phyloP scores from a whole-genome alignment of 495 filamentous ascomycete species.

The Talaromyces wortmannii region DNA sequence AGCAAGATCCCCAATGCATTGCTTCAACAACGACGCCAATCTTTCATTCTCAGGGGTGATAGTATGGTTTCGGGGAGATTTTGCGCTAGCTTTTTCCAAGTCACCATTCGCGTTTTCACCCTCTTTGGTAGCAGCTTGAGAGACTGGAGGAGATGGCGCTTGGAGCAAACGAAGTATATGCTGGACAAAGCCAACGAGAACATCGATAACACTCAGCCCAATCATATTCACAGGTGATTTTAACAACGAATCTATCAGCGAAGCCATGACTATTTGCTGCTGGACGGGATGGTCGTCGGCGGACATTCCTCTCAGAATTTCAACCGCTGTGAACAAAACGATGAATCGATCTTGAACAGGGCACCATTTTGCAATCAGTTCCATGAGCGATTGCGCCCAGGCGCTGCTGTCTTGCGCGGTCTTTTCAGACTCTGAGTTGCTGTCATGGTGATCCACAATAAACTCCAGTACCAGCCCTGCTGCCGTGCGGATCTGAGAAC shows the following conservation, averaged over 20 bases:
- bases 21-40: slow-evolving; percentile 60
- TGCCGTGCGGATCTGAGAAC: slow-evolving; percentile 67
- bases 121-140: slow-evolving; percentile 6
- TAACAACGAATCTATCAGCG: slow-evolving; percentile 71
- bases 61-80: slow-evolving; percentile 11
- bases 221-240: slow-evolving; percentile 87
- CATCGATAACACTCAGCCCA: slow-evolving; percentile 88
- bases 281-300: slow-evolving; percentile 49
- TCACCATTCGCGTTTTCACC: slow-evolving; percentile 7
- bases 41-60: slow-evolving; percentile 41
- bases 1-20: slow-evolving; percentile 77
- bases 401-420: slow-evolving; percentile 27
- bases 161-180: slow-evolving; percentile 65
- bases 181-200: slow-evolving; percentile 71
- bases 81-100: slow-evolving; percentile 6
- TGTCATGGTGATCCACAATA: slow-evolving; percentile 50
- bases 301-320: slow-evolving; percentile 39
- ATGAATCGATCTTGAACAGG: slow-evolving; percentile 89
- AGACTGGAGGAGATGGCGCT: neutral
- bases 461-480: slow-evolving; percentile 66
- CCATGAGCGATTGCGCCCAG: slow-evolving; percentile 77
- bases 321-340: slow-evolving; percentile 74
- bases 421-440: slow-evolving; percentile 12
- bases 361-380: slow-evolving; percentile 72
- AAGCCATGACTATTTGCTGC: slow-evolving; percentile 64